These are phyloP conservation scores for Anthracocystis panici-leucophaei DNA, from an alignment of 1,284 basidiomycete genomes.

Conservation along the genomic window DNA sequence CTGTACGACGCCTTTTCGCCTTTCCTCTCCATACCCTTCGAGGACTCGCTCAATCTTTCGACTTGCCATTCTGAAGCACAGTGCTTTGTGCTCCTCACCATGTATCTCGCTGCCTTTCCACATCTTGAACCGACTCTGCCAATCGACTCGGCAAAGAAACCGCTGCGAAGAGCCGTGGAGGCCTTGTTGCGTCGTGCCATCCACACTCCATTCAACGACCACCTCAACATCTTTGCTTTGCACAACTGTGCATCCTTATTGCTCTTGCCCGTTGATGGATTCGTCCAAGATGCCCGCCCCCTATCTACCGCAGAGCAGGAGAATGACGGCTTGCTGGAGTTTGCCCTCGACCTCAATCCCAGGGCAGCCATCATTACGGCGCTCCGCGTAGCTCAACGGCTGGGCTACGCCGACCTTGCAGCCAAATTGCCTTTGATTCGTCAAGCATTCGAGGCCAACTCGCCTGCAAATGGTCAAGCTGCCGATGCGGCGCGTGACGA, in stretches of 20 bases:
- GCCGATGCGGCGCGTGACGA: constrained; percentile 27
- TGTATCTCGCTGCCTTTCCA: constrained; percentile 36
- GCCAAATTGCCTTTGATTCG: constrained; percentile 30
- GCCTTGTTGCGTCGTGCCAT: constrained; percentile 34
- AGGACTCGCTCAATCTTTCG: constrained; percentile 27
- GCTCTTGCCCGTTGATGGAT: constrained; percentile 39
- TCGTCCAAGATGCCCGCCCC: constrained; percentile 26
- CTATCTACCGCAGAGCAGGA: constrained; percentile 31
- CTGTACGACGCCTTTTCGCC: constrained; percentile 40
- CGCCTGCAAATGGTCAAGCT: constrained; percentile 6
- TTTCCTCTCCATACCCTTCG: constrained; percentile 40
- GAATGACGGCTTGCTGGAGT: constrained; percentile 41
- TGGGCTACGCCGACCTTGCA: constrained; percentile 35
- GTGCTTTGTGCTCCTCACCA: constrained; percentile 35
- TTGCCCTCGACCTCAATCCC: constrained; percentile 40
- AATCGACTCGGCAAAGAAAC: constrained; percentile 7
- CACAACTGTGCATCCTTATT: constrained; percentile 42
- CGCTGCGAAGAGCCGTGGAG: constrained; percentile 40
- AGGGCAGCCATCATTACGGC: constrained; percentile 45
- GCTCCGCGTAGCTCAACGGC: constrained; percentile 25
- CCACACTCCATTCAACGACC: constrained; percentile 27
- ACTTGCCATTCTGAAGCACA: constrained; percentile 32
- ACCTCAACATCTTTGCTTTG: constrained; percentile 45
- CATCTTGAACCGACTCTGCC: constrained; percentile 31
- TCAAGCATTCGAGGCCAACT: constrained; percentile 24